phyloP scores from a whole-genome alignment of 805 yeast genomes.

The Saturnispora sanitii region DNA sequence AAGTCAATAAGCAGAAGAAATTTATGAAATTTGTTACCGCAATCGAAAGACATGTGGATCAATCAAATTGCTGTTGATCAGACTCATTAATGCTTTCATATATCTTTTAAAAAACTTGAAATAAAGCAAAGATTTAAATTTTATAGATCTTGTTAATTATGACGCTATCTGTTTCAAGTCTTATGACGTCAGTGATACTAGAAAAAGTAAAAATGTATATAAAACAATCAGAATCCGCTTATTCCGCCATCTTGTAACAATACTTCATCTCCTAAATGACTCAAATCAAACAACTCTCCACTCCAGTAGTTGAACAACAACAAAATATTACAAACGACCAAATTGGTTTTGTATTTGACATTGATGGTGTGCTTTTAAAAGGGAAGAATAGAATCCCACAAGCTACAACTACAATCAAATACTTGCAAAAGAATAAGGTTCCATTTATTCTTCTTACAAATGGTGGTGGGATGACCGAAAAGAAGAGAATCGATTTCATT shows the following conservation, averaged over 20 bases:
- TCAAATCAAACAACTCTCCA: constrained; percentile 9
- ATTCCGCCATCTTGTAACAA: neutral
- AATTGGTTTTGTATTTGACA: constrained; percentile 33
- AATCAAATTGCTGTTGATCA: no score
- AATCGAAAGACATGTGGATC: no score
- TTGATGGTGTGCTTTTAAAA: constrained; percentile 81
- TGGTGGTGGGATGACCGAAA: constrained; percentile 78
- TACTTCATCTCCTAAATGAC: constrained; percentile 1
- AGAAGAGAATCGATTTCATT: constrained; percentile 44
- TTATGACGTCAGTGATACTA: constrained; percentile 1
- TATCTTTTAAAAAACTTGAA: no score
- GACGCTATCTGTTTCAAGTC: neutral
- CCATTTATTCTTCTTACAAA: constrained; percentile 81
- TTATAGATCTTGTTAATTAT: neutral
- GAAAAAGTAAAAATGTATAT: neutral
- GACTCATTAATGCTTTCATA: no score
- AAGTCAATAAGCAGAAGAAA: no score
- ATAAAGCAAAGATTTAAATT: neutral
- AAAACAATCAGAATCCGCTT: neutral
- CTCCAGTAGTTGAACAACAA: constrained; percentile 11
- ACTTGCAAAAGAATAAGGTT: constrained; percentile 40
- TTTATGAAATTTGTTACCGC: no score
- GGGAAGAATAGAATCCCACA: constrained; percentile 58
- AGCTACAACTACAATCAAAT: constrained; percentile 45
- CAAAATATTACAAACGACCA: constrained; percentile 10